phyloP scores from a whole-genome alignment of 2,329 filamentous ascomycete genomes.

The Fusarium concolor region DNA sequence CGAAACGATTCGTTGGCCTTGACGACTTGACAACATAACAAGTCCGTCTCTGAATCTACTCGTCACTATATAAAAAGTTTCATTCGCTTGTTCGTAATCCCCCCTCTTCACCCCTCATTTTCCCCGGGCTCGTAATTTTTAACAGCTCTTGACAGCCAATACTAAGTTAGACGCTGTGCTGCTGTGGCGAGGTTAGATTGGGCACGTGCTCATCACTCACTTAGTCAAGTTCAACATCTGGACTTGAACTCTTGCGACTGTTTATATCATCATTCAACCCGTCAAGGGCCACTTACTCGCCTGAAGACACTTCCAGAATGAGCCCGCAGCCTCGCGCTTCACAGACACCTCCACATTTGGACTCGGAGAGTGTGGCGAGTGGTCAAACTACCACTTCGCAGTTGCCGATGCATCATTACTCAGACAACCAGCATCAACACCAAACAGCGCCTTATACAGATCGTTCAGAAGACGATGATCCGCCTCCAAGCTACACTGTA shows the following conservation, averaged over 20 bases:
- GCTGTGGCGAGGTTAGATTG: conserved; percentile 33
- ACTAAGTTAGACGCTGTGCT: conserved; percentile 1
- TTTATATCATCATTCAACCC: conserved; percentile 3
- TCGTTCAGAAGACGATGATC: conserved; percentile 22
- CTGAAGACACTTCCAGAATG: conserved; percentile 13
- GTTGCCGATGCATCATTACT: conserved; percentile 40
- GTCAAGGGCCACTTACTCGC: conserved; percentile 1
- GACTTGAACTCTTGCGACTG: conserved; percentile 10
- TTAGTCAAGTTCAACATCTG: conserved; percentile 14
- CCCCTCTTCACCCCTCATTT: neutral
- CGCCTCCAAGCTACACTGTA: conserved; percentile 39
- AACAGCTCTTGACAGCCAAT: conserved; percentile 14
- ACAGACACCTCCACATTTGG: conserved; percentile 24
- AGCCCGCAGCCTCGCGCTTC: conserved; percentile 13
- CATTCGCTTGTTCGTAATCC: neutral
- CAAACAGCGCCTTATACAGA: conserved; percentile 25
- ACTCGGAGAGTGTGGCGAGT: conserved; percentile 28
- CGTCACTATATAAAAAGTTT: neutral
- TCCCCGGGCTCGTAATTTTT: neutral
- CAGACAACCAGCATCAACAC: conserved; percentile 21
- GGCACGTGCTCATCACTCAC: conserved; percentile 31
- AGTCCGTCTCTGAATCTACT: neutral
- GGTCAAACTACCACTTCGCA: conserved; percentile 30
- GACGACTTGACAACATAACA: conserved; percentile 30
- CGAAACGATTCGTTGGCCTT: conserved; percentile 30